Evolutionary conservation across 345 rosid species (phyloP), one percentile per base, ranked within the genome.

Genomic region (Cardiospermum halicacabum): DNA sequence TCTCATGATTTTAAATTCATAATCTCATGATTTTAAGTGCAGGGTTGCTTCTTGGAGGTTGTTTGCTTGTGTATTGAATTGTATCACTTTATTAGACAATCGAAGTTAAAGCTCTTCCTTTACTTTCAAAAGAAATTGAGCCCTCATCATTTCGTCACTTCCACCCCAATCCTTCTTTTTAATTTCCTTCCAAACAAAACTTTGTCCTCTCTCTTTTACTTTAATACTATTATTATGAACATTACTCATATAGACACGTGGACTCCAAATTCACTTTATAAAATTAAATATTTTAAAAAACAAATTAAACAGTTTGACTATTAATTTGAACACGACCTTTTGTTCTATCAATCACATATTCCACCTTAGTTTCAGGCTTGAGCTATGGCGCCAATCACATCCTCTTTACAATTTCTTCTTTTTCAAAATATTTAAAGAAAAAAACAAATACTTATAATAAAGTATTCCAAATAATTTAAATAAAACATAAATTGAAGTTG

Each of bases 311-410:
- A n/a, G n/a, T n/a, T n/a, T n/a, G n/a, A n/a, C n/a, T n/a, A n/a
- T n/a, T 22, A 22, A 16, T 39, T 34, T 37, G 0, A 1, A 27
- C 12, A 30, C 18, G 3, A 5, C 50, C 5, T 62, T 47, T 11
- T 34, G 10, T 62, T 47, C 11, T 27, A 31, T 30, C 32, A n/a
- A n/a, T n/a, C n/a, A n/a, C n/a, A n/a, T 12, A 31, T 25, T 31
- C 40, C 34, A 7, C 48, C 32, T 34, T 22, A 6, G 7, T 40
- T 49, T 50, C 67, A 32, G 21, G 32, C 67, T 15, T 63, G 48
- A 24, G 68, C 68, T 53, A 28, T 53, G 59, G 68, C 27, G 39
- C 59, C 50, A 64, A 53, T 53, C 53, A 19, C 5, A 39, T 5
- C 11, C 27, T 53, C 27, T n/a, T n/a, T n/a, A n/a, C n/a, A n/a